Conservation (phyloP, 148 eudicot species). For the Camellia granthamiana region DNA sequence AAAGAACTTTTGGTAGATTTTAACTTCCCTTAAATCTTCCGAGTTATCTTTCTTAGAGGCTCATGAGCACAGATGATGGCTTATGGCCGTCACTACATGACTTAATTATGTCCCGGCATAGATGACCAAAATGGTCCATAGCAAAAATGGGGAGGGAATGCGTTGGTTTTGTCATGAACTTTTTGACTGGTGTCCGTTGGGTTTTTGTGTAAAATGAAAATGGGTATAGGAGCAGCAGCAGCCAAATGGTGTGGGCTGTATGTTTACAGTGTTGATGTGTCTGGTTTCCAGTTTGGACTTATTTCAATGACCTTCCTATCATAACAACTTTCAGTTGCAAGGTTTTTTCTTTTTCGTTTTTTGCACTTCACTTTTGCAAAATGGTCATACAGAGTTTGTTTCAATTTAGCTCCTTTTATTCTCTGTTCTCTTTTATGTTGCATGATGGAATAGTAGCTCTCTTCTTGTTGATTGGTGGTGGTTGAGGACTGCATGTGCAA, state of each 20-base stretch:
- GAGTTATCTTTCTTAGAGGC: neutral
- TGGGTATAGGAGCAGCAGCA: slow-evolving; percentile 4
- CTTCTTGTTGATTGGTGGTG: neutral
- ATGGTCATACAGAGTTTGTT: neutral
- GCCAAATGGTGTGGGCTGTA: neutral
- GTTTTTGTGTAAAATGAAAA: neutral
- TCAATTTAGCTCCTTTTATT: neutral
- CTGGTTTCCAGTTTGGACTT: neutral
- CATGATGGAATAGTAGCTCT: neutral
- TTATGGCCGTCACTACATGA: neutral
- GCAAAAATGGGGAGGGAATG: slow-evolving; percentile 10
- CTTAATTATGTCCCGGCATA: neutral
- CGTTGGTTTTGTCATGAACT: neutral
- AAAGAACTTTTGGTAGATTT: slow-evolving; percentile 18
- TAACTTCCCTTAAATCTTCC: neutral
- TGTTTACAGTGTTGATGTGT: neutral
- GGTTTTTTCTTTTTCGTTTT: too few species aligned
- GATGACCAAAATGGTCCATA: slow-evolving; percentile 6
- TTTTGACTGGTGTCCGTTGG: neutral
- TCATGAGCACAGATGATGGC: neutral
- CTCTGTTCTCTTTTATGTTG: neutral
- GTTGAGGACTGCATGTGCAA: neutral
- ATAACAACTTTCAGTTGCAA: neutral
- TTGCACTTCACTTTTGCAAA: neutral
- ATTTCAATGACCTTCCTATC: neutral